These are phyloP conservation scores for Endocarpon pusillum DNA, from an alignment of 495 filamentous ascomycete genomes.

Conservation along the genomic window DNA sequence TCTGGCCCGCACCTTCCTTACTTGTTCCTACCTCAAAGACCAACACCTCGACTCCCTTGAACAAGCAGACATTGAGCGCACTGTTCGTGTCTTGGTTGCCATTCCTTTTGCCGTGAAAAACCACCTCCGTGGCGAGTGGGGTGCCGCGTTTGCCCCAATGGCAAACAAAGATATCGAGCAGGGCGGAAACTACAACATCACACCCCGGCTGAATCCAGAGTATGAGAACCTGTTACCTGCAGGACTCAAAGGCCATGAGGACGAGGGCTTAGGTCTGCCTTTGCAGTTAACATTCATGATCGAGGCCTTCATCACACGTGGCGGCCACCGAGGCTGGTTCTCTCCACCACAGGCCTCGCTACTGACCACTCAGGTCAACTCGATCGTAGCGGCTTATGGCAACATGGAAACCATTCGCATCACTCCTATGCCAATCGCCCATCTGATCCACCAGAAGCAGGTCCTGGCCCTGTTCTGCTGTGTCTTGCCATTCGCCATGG, in stretches of 20 bases:
- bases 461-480: slow-evolving; percentile 53
- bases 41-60: slow-evolving; percentile 22
- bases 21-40: slow-evolving; percentile 20
- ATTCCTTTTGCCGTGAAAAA: slow-evolving; percentile 64
- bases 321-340: slow-evolving; percentile 40
- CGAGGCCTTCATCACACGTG: slow-evolving; percentile 49
- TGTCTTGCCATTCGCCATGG: slow-evolving; percentile 60
- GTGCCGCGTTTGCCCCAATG: slow-evolving; percentile 30
- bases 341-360: slow-evolving; percentile 42
- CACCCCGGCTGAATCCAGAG: slow-evolving; percentile 33
- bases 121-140: slow-evolving; percentile 58
- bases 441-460: slow-evolving; percentile 65
- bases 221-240: slow-evolving; percentile 44
- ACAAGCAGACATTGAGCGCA: slow-evolving; percentile 40
- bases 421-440: slow-evolving; percentile 59
- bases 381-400: slow-evolving; percentile 46
- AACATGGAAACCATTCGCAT: slow-evolving; percentile 58
- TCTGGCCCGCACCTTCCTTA: slow-evolving; percentile 40
- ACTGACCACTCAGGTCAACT: slow-evolving; percentile 46
- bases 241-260: slow-evolving; percentile 42
- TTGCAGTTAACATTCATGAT: slow-evolving; percentile 51
- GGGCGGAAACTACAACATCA: slow-evolving; percentile 17
- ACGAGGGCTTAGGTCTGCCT: slow-evolving; percentile 45
- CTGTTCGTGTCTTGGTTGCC: slow-evolving; percentile 44
- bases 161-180: slow-evolving; percentile 25